phyloP scores from a whole-genome alignment of 345 rosid genomes.

The Eucalyptus globulus region DNA sequence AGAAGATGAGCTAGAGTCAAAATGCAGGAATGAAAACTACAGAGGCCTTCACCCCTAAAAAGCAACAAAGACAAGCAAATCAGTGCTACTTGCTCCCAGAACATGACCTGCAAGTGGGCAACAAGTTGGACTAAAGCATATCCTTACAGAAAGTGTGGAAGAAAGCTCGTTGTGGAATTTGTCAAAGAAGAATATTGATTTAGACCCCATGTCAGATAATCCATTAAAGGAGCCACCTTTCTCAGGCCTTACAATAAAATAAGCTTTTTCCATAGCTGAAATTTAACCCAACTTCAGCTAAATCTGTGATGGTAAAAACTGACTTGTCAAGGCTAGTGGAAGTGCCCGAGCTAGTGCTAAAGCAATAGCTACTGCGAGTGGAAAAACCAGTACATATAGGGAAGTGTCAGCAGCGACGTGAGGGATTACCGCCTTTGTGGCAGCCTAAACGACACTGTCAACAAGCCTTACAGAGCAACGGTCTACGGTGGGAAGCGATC shows the following conservation, averaged over 20 bases:
- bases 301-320: too few relatives aligned
- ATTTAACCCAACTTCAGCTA: neutral
- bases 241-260: slow-evolving; percentile 25
- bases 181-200: too few relatives aligned
- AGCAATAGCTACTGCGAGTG: too few relatives aligned
- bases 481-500: slow-evolving; percentile 48
- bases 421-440: slow-evolving; percentile 68
- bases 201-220: neutral
- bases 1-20: neutral
- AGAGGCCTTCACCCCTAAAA: slow-evolving; percentile 19
- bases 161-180: slow-evolving; percentile 6
- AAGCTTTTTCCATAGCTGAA: slow-evolving; percentile 51
- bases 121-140: too few relatives aligned
- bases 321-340: too few relatives aligned
- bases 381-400: too few relatives aligned
- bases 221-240: neutral
- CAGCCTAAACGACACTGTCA: slow-evolving; percentile 53
- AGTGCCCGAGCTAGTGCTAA: too few relatives aligned
- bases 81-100: slow-evolving; percentile 1
- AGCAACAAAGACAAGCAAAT: slow-evolving; percentile 14
- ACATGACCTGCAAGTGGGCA: too few relatives aligned
- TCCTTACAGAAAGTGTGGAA: slow-evolving; percentile 17
- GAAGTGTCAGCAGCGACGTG: too few relatives aligned
- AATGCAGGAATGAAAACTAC: neutral
- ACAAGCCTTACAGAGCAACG: slow-evolving; percentile 20